phyloP scores from a whole-genome alignment of 2,329 filamentous ascomycete species.

The Alternaria brassicae region DNA sequence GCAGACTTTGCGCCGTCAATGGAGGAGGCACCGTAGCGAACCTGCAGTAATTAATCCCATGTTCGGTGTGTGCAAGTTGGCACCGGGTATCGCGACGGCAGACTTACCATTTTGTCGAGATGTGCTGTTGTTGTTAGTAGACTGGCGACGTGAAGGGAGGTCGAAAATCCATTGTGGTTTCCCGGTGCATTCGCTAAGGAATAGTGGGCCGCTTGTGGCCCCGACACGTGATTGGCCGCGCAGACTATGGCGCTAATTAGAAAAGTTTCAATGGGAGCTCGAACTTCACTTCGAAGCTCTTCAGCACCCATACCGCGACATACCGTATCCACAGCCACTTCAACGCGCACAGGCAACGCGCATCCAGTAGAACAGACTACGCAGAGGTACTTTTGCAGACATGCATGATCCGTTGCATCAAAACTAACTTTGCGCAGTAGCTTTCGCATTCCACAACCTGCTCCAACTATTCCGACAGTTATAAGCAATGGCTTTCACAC shows the following conservation, averaged over 20 bases:
- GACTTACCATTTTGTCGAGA: conserved; percentile 54
- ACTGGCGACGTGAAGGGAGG: conserved; percentile 27
- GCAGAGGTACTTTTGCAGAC: neutral
- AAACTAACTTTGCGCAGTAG: conserved; percentile 17
- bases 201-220: conserved; percentile 20
- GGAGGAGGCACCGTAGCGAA: conserved; percentile 49
- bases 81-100: conserved; percentile 13
- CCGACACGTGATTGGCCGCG: conserved; percentile 7
- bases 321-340: conserved; percentile 15
- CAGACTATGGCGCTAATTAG: conserved; percentile 13
- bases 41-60: conserved; percentile 43
- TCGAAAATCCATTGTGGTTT: conserved; percentile 30
- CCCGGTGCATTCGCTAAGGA: conserved; percentile 37
- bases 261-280: conserved; percentile 22
- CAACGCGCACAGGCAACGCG: conserved; percentile 24
- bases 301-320: conserved; percentile 23
- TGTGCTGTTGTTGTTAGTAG: conserved; percentile 47
- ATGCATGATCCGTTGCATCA: neutral
- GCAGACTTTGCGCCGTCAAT: conserved; percentile 69
- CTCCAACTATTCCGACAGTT: conserved; percentile 7
- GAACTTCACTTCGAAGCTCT: conserved; percentile 25
- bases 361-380: conserved; percentile 3
- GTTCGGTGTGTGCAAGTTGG: conserved; percentile 17
- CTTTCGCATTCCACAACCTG: conserved; percentile 20
- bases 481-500: conserved; percentile 41